phyloP scores from a whole-genome alignment of 805 yeast genomes.

The Candida maris region DNA sequence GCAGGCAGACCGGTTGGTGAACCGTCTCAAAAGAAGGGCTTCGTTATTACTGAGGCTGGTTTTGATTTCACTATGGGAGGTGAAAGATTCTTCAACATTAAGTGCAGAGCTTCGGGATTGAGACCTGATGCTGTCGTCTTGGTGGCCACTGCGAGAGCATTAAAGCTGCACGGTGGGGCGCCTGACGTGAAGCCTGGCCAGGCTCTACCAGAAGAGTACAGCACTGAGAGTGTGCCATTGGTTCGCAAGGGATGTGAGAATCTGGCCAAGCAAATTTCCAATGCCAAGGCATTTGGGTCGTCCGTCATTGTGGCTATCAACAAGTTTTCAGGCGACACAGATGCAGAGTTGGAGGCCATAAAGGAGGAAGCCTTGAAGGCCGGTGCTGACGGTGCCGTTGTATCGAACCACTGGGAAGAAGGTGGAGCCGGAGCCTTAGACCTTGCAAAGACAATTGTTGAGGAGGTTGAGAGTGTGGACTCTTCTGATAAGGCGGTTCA shows the following conservation, averaged over 20 bases:
- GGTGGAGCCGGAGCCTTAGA: constrained; percentile 82
- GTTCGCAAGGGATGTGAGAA: constrained; percentile 69
- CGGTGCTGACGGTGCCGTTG: constrained; percentile 77
- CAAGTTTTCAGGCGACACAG: constrained; percentile 71
- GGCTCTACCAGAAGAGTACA: constrained; percentile 68
- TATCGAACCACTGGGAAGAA: constrained; percentile 82
- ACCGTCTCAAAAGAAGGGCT: constrained; percentile 53
- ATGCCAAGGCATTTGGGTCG: constrained; percentile 67
- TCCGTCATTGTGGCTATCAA: constrained; percentile 83
- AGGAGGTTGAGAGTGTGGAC: constrained; percentile 46
- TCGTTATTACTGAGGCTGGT: constrained; percentile 84
- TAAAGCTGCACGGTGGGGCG: constrained; percentile 86
- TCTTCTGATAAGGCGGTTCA: constrained; percentile 22
- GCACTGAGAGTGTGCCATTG: constrained; percentile 65
- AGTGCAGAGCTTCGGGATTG: constrained; percentile 77
- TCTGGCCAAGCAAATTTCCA: constrained; percentile 71
- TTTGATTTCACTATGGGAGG: constrained; percentile 93
- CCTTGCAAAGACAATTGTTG: constrained; percentile 67
- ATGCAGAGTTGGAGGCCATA: constrained; percentile 63
- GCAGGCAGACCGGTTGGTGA: constrained; percentile 47
- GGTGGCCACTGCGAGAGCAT: constrained; percentile 82
- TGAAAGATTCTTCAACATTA: constrained; percentile 79
- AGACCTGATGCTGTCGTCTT: constrained; percentile 74
- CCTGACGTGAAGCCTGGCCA: constrained; percentile 87
- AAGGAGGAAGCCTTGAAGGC: constrained; percentile 66